Percentiles rank a stretch among this genome's conserved stretches.
Conservation (phyloP, 305 asterid genomes). For the Solanum hybrid region DNA sequence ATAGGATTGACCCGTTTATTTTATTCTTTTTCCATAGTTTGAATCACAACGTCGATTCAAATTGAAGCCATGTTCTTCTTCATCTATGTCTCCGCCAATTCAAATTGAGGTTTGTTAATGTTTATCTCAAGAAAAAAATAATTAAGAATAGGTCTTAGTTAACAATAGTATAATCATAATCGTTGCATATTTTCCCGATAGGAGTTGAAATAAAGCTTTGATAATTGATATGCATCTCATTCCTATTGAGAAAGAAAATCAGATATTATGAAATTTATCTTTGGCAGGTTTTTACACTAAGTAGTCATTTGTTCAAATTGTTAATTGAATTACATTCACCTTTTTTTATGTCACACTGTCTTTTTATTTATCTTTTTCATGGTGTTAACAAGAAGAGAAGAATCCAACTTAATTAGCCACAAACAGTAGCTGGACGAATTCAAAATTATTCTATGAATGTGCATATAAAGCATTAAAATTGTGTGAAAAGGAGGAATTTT, state of each 20-base stretch:
- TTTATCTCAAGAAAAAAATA: not conserved
- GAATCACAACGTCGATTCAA: not conserved
- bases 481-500: not conserved
- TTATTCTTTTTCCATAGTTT: not conserved
- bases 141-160: not conserved
- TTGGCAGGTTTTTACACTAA: not conserved
- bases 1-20: not conserved
- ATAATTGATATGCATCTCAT: not conserved
- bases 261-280: not conserved
- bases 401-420: not conserved
- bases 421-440: not conserved
- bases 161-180: not conserved
- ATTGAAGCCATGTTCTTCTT: not conserved
- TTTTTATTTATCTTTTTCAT: not conserved
- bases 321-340: not conserved
- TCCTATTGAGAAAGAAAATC: not conserved
- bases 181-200: not conserved
- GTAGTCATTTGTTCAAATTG: not conserved
- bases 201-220: not conserved
- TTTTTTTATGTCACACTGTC: not conserved
- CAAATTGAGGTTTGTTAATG: not conserved
- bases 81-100: not conserved
- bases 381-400: not conserved
- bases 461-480: not conserved
- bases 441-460: not conserved